Conservation (phyloP, 1,284 basidiomycete genomes). For the Chalciporus sp. region DNA sequence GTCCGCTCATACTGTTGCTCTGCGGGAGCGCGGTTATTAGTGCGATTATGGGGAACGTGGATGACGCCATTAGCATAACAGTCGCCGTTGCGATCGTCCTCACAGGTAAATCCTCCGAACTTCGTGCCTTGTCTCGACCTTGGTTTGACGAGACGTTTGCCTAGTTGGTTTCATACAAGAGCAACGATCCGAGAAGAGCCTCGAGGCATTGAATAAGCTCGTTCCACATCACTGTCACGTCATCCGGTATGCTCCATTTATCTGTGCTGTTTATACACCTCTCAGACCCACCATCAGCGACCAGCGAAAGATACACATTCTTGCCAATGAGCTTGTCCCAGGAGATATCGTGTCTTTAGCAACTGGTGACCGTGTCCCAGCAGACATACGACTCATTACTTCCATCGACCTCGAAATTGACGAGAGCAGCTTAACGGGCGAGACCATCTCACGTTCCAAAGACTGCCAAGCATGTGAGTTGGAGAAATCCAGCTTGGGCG, state of each 20-base stretch:
- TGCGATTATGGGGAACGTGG: constrained; percentile 88
- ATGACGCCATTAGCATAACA: constrained; percentile 93
- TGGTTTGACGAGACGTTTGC: background rate
- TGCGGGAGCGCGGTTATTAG: constrained; percentile 88
- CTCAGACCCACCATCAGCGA: constrained; percentile 48
- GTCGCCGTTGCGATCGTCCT: constrained; percentile 94
- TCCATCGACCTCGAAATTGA: constrained; percentile 90
- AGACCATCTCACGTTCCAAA: constrained; percentile 85
- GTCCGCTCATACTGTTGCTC: constrained; percentile 87
- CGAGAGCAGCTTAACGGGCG: constrained; percentile 94
- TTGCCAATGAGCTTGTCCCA: constrained; percentile 94
- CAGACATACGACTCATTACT: constrained; percentile 83
- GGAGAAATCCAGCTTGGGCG: constrained; percentile 16
- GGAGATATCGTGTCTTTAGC: constrained; percentile 91
- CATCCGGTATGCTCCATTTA: constrained; percentile 57
- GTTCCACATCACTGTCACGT: constrained; percentile 96
- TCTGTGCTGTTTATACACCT: constrained; percentile 3
- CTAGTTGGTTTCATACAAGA: constrained; percentile 96
- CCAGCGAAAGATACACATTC: constrained; percentile 71
- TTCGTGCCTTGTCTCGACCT: background rate
- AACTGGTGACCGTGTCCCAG: constrained; percentile 94
- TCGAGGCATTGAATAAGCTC: constrained; percentile 94
- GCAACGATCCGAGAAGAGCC: constrained; percentile 89
- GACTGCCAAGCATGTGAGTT: constrained; percentile 52
- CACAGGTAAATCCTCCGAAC: constrained; percentile 61